A percentile compares a stretch with the other conserved stretches of the same genome.
These are phyloP conservation scores for Cucumis melo DNA, from an alignment of 306 rosid genomes.

Conservation along the genomic window DNA sequence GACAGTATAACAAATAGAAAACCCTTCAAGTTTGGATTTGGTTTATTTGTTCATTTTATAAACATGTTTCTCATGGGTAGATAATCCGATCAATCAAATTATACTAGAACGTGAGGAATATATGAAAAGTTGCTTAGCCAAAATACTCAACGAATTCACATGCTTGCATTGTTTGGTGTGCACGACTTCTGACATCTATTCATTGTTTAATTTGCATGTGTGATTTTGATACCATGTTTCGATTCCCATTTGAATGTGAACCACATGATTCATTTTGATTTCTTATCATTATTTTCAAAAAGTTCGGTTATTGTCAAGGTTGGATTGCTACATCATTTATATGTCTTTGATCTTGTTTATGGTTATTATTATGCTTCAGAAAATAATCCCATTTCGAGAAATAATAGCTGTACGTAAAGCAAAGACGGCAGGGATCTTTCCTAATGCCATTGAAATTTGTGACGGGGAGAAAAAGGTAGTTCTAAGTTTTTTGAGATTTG, in stretches of 20 bases:
- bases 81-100: neutral
- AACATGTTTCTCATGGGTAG: neutral
- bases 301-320: neutral
- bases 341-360: neutral
- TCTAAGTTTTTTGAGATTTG: slow-evolving; percentile 2
- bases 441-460: slow-evolving; percentile 83
- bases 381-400: slow-evolving; percentile 69
- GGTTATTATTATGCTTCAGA: slow-evolving; percentile 33
- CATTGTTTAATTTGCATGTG: neutral
- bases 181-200: neutral
- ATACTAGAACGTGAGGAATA: neutral
- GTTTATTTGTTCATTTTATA: neutral
- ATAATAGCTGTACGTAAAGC: slow-evolving; percentile 74
- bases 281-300: neutral
- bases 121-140: neutral
- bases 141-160: neutral
- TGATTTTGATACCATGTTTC: neutral
- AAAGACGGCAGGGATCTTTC: slow-evolving; percentile 91
- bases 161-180: neutral
- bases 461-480: slow-evolving; percentile 62
- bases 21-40: neutral
- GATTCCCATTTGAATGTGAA: neutral
- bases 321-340: neutral
- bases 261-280: neutral
- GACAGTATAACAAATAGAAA: neutral